These are phyloP conservation scores for Talaromyces sp. DNA, from an alignment of 2,329 filamentous ascomycete genomes.

Conservation along the genomic window DNA sequence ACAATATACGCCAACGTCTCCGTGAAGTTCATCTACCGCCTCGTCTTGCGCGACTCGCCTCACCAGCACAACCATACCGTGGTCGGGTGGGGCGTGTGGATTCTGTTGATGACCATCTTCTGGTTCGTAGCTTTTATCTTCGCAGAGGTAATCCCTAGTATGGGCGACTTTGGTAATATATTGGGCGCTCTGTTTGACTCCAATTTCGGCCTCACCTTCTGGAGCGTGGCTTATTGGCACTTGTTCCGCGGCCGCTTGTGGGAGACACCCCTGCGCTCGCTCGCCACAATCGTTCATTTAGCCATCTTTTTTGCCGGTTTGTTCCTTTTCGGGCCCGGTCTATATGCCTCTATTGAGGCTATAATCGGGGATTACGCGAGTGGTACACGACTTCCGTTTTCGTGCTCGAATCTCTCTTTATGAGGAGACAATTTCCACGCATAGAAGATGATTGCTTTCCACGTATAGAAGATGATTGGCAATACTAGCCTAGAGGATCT, in stretches of 20 bases:
- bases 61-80: conserved; percentile 46
- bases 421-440: conserved; percentile 18
- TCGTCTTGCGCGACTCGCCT: conserved; percentile 39
- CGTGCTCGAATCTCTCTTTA: conserved; percentile 46
- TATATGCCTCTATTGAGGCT: conserved; percentile 51
- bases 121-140: conserved; percentile 45
- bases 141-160: conserved; percentile 45
- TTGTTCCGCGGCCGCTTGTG: conserved; percentile 40
- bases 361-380: conserved; percentile 49
- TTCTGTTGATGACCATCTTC: conserved; percentile 36
- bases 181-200: conserved; percentile 46
- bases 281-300: conserved; percentile 43
- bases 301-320: conserved; percentile 44
- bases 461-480: too few species aligned
- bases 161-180: conserved; percentile 48
- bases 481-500: too few species aligned
- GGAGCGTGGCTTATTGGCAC: conserved; percentile 47
- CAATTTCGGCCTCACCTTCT: conserved; percentile 50
- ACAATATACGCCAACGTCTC: conserved; percentile 49
- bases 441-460: too few species aligned
- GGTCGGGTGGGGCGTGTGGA: conserved; percentile 45
- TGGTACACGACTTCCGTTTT: conserved; percentile 43
- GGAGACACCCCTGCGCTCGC: conserved; percentile 25
- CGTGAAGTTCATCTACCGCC: conserved; percentile 45
- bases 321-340: conserved; percentile 48